Percentiles rank a stretch among this genome's conserved stretches.
Conservation (phyloP, 192 early-diverging fungal species). For the Glomus cerebriforme region DNA sequence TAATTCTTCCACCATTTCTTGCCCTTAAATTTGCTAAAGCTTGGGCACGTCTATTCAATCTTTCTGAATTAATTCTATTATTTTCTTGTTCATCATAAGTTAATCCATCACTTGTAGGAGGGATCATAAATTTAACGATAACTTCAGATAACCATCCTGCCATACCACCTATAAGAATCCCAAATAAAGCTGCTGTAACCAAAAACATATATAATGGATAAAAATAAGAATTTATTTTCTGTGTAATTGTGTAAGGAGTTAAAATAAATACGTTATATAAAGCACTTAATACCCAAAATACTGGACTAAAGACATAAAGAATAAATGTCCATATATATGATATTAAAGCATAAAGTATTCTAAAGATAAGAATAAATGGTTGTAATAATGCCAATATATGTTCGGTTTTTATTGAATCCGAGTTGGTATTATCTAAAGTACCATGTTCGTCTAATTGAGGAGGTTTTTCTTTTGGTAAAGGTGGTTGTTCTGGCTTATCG, state of each 20-base stretch:
- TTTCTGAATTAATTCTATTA: not conserved
- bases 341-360: not conserved
- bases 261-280: not conserved
- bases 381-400: not conserved
- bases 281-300: not conserved
- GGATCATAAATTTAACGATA: slow-evolving; percentile 1
- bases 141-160: slow-evolving; percentile 30
- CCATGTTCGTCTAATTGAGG: not conserved
- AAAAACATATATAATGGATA: slow-evolving; percentile 22
- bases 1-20: slow-evolving; percentile 14
- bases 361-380: not conserved
- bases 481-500: not conserved
- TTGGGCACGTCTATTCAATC: not conserved
- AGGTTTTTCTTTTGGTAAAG: not conserved
- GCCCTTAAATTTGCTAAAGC: slow-evolving; percentile 10
- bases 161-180: slow-evolving; percentile 13
- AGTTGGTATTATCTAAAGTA: not conserved
- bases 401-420: not conserved
- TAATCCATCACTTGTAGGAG: not conserved
- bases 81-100: not conserved
- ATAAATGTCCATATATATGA: not conserved
- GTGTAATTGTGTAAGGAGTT: not conserved
- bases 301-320: not conserved
- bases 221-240: not conserved
- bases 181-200: not conserved